Evolutionary conservation across 768 basidiomycete genomes (phyloP).

Genomic region (Hygrocybe coccinea): DNA sequence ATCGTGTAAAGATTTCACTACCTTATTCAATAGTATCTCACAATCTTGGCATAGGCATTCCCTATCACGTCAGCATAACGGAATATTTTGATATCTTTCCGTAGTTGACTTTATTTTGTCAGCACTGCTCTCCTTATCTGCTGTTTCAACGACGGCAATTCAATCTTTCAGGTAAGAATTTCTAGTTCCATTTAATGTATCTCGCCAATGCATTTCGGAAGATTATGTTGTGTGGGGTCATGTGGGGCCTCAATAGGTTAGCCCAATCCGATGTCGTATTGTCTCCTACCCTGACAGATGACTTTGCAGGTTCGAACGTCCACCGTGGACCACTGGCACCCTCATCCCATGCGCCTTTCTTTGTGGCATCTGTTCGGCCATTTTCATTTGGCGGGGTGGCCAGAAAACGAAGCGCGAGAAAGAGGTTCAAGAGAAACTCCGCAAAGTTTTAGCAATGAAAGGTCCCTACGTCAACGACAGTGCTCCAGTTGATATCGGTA

Average conservation of each 20-base stretch:
- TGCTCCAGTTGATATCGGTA: background rate
- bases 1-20: constrained; percentile 44
- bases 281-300: background rate
- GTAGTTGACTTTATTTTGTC: background rate
- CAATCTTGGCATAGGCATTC: constrained; percentile 48
- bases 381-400: constrained; percentile 72
- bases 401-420: constrained; percentile 62
- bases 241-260: constrained; percentile 76
- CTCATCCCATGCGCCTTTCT: constrained; percentile 72
- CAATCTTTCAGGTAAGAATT: constrained; percentile 62
- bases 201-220: constrained; percentile 19
- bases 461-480: constrained; percentile 15
- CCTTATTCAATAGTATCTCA: background rate
- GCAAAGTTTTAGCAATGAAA: constrained; percentile 38
- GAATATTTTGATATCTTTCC: background rate
- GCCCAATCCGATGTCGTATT: constrained; percentile 3
- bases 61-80: constrained; percentile 50
- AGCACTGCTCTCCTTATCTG: constrained; percentile 72
- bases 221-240: constrained; percentile 65
- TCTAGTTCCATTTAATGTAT: background rate
- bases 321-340: constrained; percentile 61
- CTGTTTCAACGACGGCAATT: constrained; percentile 68
- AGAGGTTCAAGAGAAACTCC: constrained; percentile 58
- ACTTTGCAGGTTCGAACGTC: constrained; percentile 51
- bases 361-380: constrained; percentile 68